Conservation (phyloP, 139 green algal genomes). For the Auxenochlorella protothecoides region DNA sequence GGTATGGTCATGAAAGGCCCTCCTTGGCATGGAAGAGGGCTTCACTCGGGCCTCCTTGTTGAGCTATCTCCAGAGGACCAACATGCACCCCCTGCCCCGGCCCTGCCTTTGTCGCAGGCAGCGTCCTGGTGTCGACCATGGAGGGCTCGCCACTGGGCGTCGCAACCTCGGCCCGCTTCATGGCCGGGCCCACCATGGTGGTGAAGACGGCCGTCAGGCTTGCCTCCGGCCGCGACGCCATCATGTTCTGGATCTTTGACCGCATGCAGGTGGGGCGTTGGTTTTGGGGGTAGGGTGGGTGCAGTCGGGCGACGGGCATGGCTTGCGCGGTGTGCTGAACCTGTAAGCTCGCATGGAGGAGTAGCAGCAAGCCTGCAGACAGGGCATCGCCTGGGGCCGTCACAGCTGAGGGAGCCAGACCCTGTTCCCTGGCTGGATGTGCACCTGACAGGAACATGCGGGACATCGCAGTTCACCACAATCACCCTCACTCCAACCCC, state of each 20-base stretch:
- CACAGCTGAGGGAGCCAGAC: too few species aligned
- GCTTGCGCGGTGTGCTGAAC: too few species aligned
- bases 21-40: too few species aligned
- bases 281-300: not conserved
- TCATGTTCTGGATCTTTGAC: constrained; percentile 26
- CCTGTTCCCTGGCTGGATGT: not conserved
- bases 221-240: not conserved
- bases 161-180: constrained; percentile 15
- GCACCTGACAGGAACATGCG: not conserved
- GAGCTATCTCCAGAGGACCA: too few species aligned
- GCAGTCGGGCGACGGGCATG: too few species aligned
- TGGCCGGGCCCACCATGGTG: constrained; percentile 15
- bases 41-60: too few species aligned
- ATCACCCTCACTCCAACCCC: too few species aligned
- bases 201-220: constrained; percentile 14
- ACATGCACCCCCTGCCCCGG: not conserved
- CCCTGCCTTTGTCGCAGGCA: constrained; percentile 9
- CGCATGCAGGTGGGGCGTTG: constrained; percentile 10
- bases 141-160: constrained; percentile 20
- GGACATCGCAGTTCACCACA: too few species aligned
- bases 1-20: too few species aligned
- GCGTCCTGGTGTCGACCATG: constrained; percentile 12
- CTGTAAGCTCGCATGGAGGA: too few species aligned
- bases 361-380: too few species aligned
- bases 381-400: too few species aligned